A percentile compares a stretch with the other conserved stretches of the same genome.
Evolutionary conservation across 1,139 yeast species (phyloP).

Genomic region (Nakaseomyces kungkrabaensis): DNA sequence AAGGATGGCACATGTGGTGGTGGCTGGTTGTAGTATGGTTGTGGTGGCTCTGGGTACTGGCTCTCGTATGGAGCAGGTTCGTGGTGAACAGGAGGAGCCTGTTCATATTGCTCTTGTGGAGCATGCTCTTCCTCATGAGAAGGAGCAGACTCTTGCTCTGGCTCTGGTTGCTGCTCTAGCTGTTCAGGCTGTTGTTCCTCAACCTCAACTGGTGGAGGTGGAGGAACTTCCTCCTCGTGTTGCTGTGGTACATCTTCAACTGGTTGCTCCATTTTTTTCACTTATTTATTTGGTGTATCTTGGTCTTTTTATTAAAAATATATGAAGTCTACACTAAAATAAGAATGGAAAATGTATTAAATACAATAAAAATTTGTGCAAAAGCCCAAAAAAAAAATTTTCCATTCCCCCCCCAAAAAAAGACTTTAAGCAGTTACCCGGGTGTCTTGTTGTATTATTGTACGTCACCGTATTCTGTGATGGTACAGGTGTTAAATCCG

Average conservation of each 20-base stretch:
- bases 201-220: background rate
- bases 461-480: no score
- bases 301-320: no score
- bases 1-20: constrained; percentile 10
- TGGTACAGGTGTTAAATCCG: no score
- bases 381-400: no score
- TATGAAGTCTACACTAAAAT: no score
- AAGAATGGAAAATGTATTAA: no score
- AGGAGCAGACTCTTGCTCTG: background rate
- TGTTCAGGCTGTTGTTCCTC: background rate
- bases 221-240: background rate
- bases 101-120: background rate
- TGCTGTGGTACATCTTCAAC: constrained; percentile 3
- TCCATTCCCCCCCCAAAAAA: no score
- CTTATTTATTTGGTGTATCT: no score
- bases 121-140: background rate
- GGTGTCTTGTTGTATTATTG: no score
- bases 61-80: constrained; percentile 7
- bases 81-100: constrained; percentile 1
- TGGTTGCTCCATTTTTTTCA: background rate
- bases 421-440: no score
- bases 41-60: constrained; percentile 9
- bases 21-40: constrained; percentile 15
- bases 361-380: no score
- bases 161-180: background rate